Base-by-base conservation (phyloP, 2,329 filamentous ascomycete genomes). In the Scytalidium sp. region DNA sequence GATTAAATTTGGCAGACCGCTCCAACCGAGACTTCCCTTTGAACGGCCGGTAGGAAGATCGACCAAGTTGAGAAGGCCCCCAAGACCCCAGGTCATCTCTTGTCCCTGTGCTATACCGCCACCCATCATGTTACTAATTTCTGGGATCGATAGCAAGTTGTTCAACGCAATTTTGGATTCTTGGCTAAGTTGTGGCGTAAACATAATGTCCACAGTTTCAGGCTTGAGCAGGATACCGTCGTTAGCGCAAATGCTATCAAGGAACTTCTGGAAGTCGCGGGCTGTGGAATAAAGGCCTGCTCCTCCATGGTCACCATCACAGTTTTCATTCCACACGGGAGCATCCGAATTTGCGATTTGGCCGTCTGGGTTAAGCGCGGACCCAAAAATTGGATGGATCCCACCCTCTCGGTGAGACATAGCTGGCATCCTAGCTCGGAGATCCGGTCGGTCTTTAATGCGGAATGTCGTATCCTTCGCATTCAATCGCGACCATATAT, bases 401-500 rank as follows among this genome's bases (percentile, higher is more conserved):
- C 54, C 54, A 2, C 57, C 58, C n/a, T 50, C 46, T 21, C 60
- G 49, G 3, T 42, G 20, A 43, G 48, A 54, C 57, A 62, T 41
- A 17, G 44, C 46, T 11, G 36, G 21, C 1, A 51, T 9, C 3
- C 32, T n/a, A 3, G 15, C 29, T 10, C 19, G 13, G 10, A 51
- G 39, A 9, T 25, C 22, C 1, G 41, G 25, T 20, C 49, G 41
- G 15, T 45, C 15, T 8, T 27, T 71, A 64, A 36, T 23, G 5
- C 49, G 43, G 20, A 52, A 52, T 2, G 50, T 52, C 9, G 49
- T 52, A 7, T 25, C 21, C 5, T 20, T 47, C 15, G 80, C 57
- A 0, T 70, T 73, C 0, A 81, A 63, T 0, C 77, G 76, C 10
- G 67, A 49, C 45, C 73, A 75, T 39, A 82, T 66, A 20, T 79